Percentiles rank a stretch among this genome's conserved stretches.
Evolutionary conservation across 2,329 filamentous ascomycete genomes (phyloP).

Genomic region (Pseudogymnoascus sp.): DNA sequence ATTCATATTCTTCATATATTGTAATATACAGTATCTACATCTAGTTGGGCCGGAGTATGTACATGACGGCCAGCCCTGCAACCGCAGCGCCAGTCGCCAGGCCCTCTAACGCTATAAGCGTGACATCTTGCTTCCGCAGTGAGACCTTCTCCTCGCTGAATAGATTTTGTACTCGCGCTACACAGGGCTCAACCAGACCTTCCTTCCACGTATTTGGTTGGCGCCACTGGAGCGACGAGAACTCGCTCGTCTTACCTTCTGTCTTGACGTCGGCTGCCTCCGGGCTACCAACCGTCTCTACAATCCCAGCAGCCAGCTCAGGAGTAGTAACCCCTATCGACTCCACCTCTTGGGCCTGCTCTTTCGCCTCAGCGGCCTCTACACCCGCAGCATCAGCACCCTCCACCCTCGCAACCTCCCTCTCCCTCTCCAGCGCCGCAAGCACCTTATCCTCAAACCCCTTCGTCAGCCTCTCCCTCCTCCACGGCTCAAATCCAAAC

Average conservation of each 20-base stretch:
- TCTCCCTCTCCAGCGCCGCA: slow-evolving; percentile 56
- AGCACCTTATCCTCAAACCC: slow-evolving; percentile 75
- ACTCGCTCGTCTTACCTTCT: slow-evolving; percentile 21
- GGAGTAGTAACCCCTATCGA: slow-evolving; percentile 2
- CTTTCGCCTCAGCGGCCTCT: slow-evolving; percentile 3
- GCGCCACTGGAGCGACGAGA: slow-evolving; percentile 16
- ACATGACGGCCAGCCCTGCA: slow-evolving; percentile 36
- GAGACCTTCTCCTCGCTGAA: slow-evolving; percentile 58
- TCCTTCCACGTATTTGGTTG: slow-evolving; percentile 16
- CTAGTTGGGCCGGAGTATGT: slow-evolving; percentile 21
- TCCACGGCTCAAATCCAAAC: slow-evolving; percentile 89
- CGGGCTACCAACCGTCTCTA: slow-evolving; percentile 13
- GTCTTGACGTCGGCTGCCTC: background rate
- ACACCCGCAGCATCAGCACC: slow-evolving; percentile 16
- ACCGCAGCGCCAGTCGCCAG: slow-evolving; percentile 58
- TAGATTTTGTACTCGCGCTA: slow-evolving; percentile 47
- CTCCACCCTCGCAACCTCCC: slow-evolving; percentile 17
- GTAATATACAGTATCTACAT: slow-evolving; percentile 10
- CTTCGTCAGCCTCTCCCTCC: slow-evolving; percentile 68
- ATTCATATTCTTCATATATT: slow-evolving; percentile 10
- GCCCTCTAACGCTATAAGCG: slow-evolving; percentile 61
- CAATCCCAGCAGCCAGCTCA: slow-evolving; percentile 19
- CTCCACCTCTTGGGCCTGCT: background rate
- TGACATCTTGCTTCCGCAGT: slow-evolving; percentile 62
- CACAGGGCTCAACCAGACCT: slow-evolving; percentile 35